These are phyloP conservation scores for Colletotrichum australisinense DNA, from an alignment of 2,329 filamentous ascomycete species.

Conservation along the genomic window DNA sequence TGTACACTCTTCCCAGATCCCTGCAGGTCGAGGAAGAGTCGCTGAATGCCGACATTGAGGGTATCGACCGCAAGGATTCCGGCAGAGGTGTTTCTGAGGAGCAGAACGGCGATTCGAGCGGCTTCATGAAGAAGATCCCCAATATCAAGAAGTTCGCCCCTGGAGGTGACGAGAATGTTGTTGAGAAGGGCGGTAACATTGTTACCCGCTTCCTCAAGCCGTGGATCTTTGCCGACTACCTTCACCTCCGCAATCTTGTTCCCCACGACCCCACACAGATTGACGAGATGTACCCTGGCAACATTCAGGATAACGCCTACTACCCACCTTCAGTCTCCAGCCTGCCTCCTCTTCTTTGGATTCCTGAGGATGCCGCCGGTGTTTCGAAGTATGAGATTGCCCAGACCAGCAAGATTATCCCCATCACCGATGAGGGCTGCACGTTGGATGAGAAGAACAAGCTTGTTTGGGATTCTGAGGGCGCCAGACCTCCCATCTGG, in stretches of 20 bases:
- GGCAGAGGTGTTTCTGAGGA: conserved; percentile 32
- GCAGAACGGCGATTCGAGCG: conserved; percentile 37
- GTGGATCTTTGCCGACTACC: conserved; percentile 80
- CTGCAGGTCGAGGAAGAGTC: conserved; percentile 55
- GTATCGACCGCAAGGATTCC: conserved; percentile 35
- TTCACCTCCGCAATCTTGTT: conserved; percentile 75
- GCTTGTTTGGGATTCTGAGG: conserved; percentile 54
- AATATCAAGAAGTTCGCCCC: conserved; percentile 34
- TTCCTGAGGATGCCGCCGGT: conserved; percentile 79
- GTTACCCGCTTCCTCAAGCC: conserved; percentile 80
- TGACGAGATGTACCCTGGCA: conserved; percentile 69
- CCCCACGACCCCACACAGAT: conserved; percentile 62
- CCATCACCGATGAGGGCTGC: conserved; percentile 84
- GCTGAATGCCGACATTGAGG: conserved; percentile 39
- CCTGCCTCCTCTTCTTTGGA: conserved; percentile 80
- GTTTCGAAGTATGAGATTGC: conserved; percentile 82
- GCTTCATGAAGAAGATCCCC: conserved; percentile 34
- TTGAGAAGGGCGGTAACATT: conserved; percentile 63
- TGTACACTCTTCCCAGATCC: conserved; percentile 78
- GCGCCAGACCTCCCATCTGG: conserved; percentile 56
- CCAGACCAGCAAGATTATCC: conserved; percentile 77
- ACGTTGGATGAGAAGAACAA: conserved; percentile 73
- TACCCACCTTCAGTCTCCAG: conserved; percentile 76
- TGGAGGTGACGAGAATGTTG: conserved; percentile 39
- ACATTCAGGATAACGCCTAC: conserved; percentile 76